Percentiles rank a stretch among this genome's conserved stretches.
phyloP scores from a whole-genome alignment of 2,329 filamentous ascomycete species.

The Fusarium coicis region DNA sequence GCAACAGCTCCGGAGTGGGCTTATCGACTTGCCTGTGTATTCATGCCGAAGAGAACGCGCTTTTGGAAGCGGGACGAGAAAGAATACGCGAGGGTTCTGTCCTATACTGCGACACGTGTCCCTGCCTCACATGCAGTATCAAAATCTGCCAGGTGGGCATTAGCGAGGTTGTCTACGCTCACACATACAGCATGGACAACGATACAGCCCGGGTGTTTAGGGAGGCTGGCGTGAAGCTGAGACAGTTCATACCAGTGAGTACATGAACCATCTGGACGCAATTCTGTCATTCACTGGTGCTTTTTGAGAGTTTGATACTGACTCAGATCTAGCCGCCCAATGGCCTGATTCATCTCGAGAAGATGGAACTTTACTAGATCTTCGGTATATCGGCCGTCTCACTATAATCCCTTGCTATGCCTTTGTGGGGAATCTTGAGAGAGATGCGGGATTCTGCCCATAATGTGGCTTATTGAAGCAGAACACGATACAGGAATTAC shows the following conservation, averaged over 20 bases:
- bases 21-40: conserved; percentile 92
- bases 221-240: conserved; percentile 83
- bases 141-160: conserved; percentile 99
- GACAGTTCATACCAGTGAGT: conserved; percentile 88
- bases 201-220: conserved; percentile 84
- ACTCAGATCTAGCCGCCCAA: conserved; percentile 65
- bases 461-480: conserved; percentile 31
- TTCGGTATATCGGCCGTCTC: conserved; percentile 13
- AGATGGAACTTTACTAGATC: conserved; percentile 55
- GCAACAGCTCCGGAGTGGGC: conserved; percentile 73
- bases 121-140: conserved; percentile 96
- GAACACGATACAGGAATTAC: conserved; percentile 14
- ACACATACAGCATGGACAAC: conserved; percentile 93
- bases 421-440: conserved; percentile 27
- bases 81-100: conserved; percentile 84
- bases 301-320: conserved; percentile 27
- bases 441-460: conserved; percentile 9
- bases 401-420: conserved; percentile 11
- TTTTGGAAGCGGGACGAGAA: conserved; percentile 93
- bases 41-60: conserved; percentile 97
- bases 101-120: conserved; percentile 95
- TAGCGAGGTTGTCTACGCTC: conserved; percentile 92
- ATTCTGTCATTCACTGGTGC: conserved; percentile 3
- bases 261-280: conserved; percentile 16
- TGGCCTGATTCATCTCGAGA: conserved; percentile 71